These are phyloP conservation scores for Colletotrichum sansevieriae DNA, from an alignment of 2,329 filamentous ascomycete genomes.

Conservation along the genomic window DNA sequence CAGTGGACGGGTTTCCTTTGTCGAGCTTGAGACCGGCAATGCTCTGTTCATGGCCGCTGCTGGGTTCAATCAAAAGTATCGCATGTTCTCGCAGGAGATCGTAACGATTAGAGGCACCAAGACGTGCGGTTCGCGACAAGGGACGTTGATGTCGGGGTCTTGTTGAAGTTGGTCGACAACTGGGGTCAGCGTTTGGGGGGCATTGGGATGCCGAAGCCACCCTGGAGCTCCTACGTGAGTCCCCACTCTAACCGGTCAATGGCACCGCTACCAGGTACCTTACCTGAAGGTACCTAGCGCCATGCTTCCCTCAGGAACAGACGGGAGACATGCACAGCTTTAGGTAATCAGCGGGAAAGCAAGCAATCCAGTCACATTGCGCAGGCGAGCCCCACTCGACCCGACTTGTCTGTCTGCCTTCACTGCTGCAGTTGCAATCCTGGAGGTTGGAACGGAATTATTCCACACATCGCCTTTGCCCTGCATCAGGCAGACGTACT, in stretches of 20 bases:
- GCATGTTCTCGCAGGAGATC: constrained; percentile 18
- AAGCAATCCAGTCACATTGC: no score
- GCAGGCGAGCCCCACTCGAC: no score
- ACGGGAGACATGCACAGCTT: no score
- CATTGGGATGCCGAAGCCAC: constrained; percentile 9
- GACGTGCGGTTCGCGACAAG: not conserved
- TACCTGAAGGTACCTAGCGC: no score
- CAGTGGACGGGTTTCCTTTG: constrained; percentile 28
- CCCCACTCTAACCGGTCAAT: no score
- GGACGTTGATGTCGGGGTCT: not conserved
- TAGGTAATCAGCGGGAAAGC: no score
- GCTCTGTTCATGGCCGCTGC: constrained; percentile 37
- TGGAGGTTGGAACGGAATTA: not conserved
- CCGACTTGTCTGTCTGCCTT: not conserved
- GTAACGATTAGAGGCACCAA: not conserved
- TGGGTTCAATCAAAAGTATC: constrained; percentile 14
- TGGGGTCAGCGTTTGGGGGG: constrained; percentile 4
- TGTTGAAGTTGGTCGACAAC: constrained; percentile 13
- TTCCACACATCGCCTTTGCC: no score
- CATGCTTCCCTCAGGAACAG: no score
- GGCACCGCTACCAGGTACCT: no score
- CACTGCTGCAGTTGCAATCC: not conserved
- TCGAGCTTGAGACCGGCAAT: constrained; percentile 21
- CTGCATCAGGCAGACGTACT: no score
- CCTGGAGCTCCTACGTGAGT: constrained; percentile 2